phyloP scores from a whole-genome alignment of 139 green algal species.

The Chlamydomonas asymmetrica region DNA sequence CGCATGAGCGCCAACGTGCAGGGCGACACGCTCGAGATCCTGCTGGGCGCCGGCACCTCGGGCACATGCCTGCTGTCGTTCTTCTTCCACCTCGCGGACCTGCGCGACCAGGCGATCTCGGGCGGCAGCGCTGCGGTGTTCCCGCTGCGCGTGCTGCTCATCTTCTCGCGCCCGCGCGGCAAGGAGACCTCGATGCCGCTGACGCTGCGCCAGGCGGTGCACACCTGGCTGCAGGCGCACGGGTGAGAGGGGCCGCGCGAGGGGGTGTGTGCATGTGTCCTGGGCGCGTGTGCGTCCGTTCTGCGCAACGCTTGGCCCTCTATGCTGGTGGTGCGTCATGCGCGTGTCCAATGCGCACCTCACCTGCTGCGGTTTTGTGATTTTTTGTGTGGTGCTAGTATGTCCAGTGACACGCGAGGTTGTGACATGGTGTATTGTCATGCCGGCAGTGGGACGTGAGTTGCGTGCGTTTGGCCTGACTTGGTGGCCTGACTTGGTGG shows the following conservation, averaged over 20 bases:
- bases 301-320: neutral
- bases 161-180: slow-evolving; percentile 12
- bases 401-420: too few relatives aligned
- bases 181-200: neutral
- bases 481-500: too few relatives aligned
- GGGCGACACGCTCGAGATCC: slow-evolving; percentile 49
- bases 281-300: neutral
- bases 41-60: slow-evolving; percentile 69
- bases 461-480: too few relatives aligned
- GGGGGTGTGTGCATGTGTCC: too few relatives aligned
- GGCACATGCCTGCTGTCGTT: slow-evolving; percentile 72
- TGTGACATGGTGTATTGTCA: too few relatives aligned
- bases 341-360: too few relatives aligned
- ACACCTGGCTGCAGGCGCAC: slow-evolving; percentile 21
- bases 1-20: neutral
- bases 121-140: slow-evolving; percentile 6
- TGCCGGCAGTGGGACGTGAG: too few relatives aligned
- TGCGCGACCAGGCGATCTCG: slow-evolving; percentile 24
- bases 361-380: too few relatives aligned
- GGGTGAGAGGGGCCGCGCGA: too few relatives aligned
- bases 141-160: slow-evolving; percentile 17
- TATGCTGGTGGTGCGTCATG: too few relatives aligned
- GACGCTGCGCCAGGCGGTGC: slow-evolving; percentile 17
- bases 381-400: too few relatives aligned
- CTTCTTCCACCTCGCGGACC: slow-evolving; percentile 65